A percentile compares a stretch with the other conserved stretches of the same genome.
phyloP scores from a whole-genome alignment of 331 rosid genomes.

The Prunus yedoensis region DNA sequence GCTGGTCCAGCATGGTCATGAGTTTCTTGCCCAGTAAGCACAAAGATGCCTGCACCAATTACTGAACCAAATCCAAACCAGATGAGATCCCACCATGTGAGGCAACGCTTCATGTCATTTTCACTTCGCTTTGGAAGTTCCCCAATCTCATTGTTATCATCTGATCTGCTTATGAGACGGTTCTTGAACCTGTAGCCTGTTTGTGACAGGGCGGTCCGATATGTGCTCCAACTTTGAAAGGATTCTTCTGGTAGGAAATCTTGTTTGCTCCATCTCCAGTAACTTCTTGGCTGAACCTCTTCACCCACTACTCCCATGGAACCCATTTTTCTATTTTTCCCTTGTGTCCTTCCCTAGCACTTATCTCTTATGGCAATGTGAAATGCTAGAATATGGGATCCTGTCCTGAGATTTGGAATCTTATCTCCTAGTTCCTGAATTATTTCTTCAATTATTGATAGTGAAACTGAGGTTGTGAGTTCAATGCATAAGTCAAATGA shows the following conservation, averaged over 20 bases:
- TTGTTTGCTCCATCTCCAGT: conserved; percentile 75
- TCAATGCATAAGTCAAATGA: neutral
- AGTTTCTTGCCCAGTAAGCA: conserved; percentile 64
- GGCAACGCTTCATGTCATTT: conserved; percentile 67
- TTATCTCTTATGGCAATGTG: neutral
- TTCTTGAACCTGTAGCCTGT: conserved; percentile 48
- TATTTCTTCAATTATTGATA: neutral
- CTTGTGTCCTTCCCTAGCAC: neutral
- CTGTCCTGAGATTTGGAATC: neutral
- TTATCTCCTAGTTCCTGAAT: neutral
- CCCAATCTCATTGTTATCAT: conserved; percentile 45
- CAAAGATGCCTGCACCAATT: conserved; percentile 78
- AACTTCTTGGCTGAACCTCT: conserved; percentile 39
- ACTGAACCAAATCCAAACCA: conserved; percentile 87
- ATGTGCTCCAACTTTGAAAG: conserved; percentile 42
- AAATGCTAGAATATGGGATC: neutral
- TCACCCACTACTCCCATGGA: conserved; percentile 14
- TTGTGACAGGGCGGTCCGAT: conserved; percentile 40
- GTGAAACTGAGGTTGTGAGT: neutral
- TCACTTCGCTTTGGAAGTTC: conserved; percentile 49
- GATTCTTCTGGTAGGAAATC: conserved; percentile 86
- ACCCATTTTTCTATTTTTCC: neutral
- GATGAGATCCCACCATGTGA: conserved; percentile 77
- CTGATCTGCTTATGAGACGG: conserved; percentile 48
- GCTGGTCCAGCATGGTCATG: conserved; percentile 60